Conservation (phyloP, 352 stramenopile species). For the Phytopythium ostracodes region DNA sequence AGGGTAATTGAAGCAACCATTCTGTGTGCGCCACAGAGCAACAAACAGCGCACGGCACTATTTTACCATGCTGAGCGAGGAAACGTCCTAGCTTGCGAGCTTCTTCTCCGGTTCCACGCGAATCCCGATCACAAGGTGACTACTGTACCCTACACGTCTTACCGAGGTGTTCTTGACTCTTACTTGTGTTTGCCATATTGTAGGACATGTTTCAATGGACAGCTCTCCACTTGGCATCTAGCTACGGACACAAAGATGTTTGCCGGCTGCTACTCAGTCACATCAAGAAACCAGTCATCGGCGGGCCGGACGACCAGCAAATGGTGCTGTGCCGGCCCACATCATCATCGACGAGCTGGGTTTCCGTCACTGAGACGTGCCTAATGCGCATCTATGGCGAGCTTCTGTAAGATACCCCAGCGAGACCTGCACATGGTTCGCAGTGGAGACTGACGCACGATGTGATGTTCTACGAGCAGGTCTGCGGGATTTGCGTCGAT, state of each 20-base stretch:
- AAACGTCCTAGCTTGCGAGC: constrained; percentile 34
- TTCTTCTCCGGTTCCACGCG: constrained; percentile 31
- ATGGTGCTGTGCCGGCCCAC: constrained; percentile 31
- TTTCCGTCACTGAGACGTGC: constrained; percentile 29
- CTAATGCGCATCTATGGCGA: constrained; percentile 49
- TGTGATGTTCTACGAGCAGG: constrained; percentile 14
- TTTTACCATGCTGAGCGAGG: constrained; percentile 45
- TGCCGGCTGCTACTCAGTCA: constrained; percentile 28
- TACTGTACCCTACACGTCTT: background rate
- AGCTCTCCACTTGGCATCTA: constrained; percentile 38
- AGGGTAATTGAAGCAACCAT: background rate
- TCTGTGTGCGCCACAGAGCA: constrained; percentile 26
- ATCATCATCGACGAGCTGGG: constrained; percentile 33
- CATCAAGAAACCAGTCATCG: constrained; percentile 11
- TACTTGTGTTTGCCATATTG: background rate
- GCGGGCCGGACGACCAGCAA: constrained; percentile 27
- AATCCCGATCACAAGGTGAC: constrained; percentile 37
- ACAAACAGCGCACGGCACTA: constrained; percentile 33
- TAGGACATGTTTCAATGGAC: constrained; percentile 43
- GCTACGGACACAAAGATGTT: constrained; percentile 37
- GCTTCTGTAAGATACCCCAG: constrained; percentile 30
- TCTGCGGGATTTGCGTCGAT: constrained; percentile 28
- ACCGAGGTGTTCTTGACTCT: background rate
- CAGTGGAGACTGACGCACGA: background rate
- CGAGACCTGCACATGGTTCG: background rate